Percentiles rank a stretch among this genome's conserved stretches.
phyloP scores from a whole-genome alignment of 164 flowering plant genomes.

The grape (Vitis vinifera) region ASM3070453v1 NC_081822.1:8629001-8629500 shows the following conservation, averaged over 20 bases:
- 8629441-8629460: constrained; percentile 23
- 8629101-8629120: constrained; percentile 50
- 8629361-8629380: constrained; percentile 26
- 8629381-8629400: constrained; percentile 26
- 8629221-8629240: constrained; percentile 32
- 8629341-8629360: constrained; percentile 26
- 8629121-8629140: constrained; percentile 33
- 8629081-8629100: constrained; percentile 72
- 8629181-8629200: constrained; percentile 45
- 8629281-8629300: constrained; percentile 30
- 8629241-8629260: constrained; percentile 50
- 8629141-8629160: constrained; percentile 53
- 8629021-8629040: constrained; percentile 25
- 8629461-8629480: constrained; percentile 11
- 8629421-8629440: constrained; percentile 14
- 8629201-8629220: constrained; percentile 35
- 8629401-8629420: constrained; percentile 28
- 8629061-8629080: constrained; percentile 58
- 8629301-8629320: constrained; percentile 41
- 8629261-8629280: constrained; percentile 46
- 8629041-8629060: constrained; percentile 50
- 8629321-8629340: constrained; percentile 30
- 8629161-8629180: constrained; percentile 57
- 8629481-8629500: constrained; percentile 7
- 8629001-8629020: constrained; percentile 64